Evolutionary conservation across 768 basidiomycete genomes (phyloP).

Genomic region (Boletus tomentosulus): DNA sequence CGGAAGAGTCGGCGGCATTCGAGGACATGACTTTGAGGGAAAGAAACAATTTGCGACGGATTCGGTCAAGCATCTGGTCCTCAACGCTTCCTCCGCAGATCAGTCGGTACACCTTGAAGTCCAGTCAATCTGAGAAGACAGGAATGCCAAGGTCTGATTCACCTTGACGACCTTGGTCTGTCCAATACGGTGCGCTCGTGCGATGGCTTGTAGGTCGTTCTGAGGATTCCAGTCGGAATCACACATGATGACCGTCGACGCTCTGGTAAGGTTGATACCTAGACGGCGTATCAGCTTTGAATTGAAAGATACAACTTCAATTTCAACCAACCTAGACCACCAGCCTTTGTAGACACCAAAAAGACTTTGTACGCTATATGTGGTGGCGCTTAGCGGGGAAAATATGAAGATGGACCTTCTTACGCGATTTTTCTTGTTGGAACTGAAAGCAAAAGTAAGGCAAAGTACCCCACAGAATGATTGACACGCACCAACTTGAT

Average conservation of each 20-base stretch:
- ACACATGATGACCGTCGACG: conserved; percentile 76
- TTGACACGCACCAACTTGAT: conserved; percentile 46
- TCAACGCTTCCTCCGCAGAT: conserved; percentile 70
- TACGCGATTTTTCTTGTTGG: conserved; percentile 55
- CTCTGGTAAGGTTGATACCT: conserved; percentile 83
- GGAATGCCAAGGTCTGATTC: neutral
- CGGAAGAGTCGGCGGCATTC: conserved; percentile 22
- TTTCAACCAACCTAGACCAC: conserved; percentile 52
- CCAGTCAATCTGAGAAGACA: neutral
- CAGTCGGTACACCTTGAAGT: conserved; percentile 57
- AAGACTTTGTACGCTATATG: conserved; percentile 58
- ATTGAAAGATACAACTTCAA: neutral
- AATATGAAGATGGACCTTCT: conserved; percentile 14
- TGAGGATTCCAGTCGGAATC: conserved; percentile 70
- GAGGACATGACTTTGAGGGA: conserved; percentile 59
- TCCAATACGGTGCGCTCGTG: conserved; percentile 78
- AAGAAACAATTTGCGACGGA: conserved; percentile 66
- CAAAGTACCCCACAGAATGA: neutral
- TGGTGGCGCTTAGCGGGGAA: conserved; percentile 2
- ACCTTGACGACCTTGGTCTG: conserved; percentile 70
- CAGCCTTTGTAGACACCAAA: conserved; percentile 67
- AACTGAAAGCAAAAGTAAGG: conserved; percentile 35
- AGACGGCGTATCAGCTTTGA: conserved; percentile 18
- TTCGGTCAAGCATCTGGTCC: conserved; percentile 70
- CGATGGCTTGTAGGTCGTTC: conserved; percentile 84